phyloP scores from a whole-genome alignment of 176 grass and related monocot genomes.

The Eleusine indica region DNA sequence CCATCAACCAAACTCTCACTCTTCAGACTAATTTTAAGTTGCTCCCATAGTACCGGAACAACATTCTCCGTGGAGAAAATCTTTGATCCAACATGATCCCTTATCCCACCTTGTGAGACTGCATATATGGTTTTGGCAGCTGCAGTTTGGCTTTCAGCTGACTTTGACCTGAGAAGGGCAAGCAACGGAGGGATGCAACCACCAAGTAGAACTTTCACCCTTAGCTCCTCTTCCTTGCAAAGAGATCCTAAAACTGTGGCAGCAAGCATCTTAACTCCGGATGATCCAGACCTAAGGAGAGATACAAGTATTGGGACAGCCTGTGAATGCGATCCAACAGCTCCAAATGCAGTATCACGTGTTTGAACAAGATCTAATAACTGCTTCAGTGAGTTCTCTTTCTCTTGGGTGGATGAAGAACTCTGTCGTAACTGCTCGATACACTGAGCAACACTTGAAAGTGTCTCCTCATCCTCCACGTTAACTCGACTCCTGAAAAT shows the following conservation, averaged over 20 bases:
- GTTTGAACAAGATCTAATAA: constrained; percentile 92
- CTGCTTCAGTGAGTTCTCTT: constrained; percentile 85
- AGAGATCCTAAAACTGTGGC: constrained; percentile 88
- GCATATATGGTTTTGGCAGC: constrained; percentile 91
- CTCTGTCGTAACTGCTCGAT: constrained; percentile 87
- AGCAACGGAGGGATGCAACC: constrained; percentile 97
- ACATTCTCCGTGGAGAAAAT: constrained; percentile 92
- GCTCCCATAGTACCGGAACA: constrained; percentile 85
- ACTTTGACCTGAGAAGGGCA: constrained; percentile 78
- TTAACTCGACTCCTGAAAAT: constrained; percentile 63
- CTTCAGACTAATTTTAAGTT: constrained; percentile 81
- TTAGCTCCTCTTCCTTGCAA: constrained; percentile 92
- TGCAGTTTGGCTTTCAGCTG: constrained; percentile 74
- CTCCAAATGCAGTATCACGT: constrained; percentile 85
- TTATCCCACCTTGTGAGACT: constrained; percentile 90
- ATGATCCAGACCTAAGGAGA: constrained; percentile 82
- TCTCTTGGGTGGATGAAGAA: constrained; percentile 78
- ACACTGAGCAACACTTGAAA: constrained; percentile 84
- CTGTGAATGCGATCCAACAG: constrained; percentile 82
- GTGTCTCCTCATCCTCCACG: constrained; percentile 92
- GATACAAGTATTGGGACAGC: constrained; percentile 91
- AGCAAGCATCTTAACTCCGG: constrained; percentile 80
- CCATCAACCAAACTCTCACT: constrained; percentile 80
- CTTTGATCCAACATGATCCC: constrained; percentile 97
- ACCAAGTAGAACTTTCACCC: constrained; percentile 88